Percentiles rank a stretch among this genome's conserved stretches.
These are phyloP conservation scores for Fistulifera pelliculosa DNA, from an alignment of 108 stramenopile genomes.

Conservation along the genomic window DNA sequence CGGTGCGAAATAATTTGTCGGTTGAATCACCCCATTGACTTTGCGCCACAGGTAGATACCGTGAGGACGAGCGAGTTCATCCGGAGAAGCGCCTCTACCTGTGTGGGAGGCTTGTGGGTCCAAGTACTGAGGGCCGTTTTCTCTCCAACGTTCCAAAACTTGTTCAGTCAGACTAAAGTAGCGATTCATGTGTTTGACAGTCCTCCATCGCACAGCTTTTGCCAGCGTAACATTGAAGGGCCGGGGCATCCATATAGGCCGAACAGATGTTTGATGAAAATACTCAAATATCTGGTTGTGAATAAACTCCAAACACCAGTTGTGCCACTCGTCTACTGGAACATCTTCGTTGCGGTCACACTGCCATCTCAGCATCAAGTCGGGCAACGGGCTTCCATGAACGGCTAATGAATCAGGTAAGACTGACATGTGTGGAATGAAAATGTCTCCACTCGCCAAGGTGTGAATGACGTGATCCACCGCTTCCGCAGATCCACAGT, in stretches of 20 bases:
- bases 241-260: constrained; percentile 70
- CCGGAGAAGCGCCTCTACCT: constrained; percentile 59
- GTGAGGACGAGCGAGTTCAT: constrained; percentile 72
- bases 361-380: constrained; percentile 74
- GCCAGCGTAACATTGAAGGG: constrained; percentile 82
- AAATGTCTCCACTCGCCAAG: constrained; percentile 74
- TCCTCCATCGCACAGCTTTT: constrained; percentile 78
- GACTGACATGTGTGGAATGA: constrained; percentile 82
- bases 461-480: constrained; percentile 62
- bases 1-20: constrained; percentile 86
- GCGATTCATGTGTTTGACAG: constrained; percentile 88
- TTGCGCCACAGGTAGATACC: constrained; percentile 69
- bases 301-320: constrained; percentile 86
- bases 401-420: constrained; percentile 75
- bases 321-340: constrained; percentile 77
- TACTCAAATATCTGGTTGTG: constrained; percentile 87
- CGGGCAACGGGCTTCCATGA: constrained; percentile 65
- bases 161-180: constrained; percentile 81
- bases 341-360: constrained; percentile 83
- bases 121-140: constrained; percentile 78
- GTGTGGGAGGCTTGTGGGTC: constrained; percentile 59
- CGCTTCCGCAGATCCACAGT: constrained; percentile 42
- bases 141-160: constrained; percentile 79
- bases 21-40: constrained; percentile 38
- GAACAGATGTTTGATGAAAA: constrained; percentile 35